Evolutionary conservation across 176 grass and related monocot genomes (phyloP).

Genomic region (Zoysia japonica): DNA sequence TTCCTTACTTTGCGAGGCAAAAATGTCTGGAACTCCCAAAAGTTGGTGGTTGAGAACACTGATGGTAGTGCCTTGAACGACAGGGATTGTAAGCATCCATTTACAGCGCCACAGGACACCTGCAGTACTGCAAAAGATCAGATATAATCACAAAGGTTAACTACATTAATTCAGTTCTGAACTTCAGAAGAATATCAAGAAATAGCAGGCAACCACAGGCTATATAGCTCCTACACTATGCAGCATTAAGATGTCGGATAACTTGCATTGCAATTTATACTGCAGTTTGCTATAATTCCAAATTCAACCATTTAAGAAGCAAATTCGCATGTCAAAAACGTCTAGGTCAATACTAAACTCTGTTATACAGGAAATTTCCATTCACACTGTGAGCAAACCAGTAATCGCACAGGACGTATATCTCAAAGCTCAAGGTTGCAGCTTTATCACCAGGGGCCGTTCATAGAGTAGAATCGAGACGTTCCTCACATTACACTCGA

Average conservation of each 20-base stretch:
- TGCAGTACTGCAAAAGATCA: slow-evolving; percentile 20
- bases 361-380: neutral
- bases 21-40: slow-evolving; percentile 23
- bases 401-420: neutral
- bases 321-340: neutral
- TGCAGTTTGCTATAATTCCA: neutral
- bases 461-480: neutral
- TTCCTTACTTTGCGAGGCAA: slow-evolving; percentile 48
- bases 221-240: neutral
- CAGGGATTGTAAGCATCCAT: slow-evolving; percentile 30
- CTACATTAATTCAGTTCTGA: neutral
- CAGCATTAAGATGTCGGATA: neutral
- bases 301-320: neutral
- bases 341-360: neutral
- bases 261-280: neutral
- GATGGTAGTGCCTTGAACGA: slow-evolving; percentile 32
- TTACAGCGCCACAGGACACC: slow-evolving; percentile 42
- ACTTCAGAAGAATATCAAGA: neutral
- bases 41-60: slow-evolving; percentile 17
- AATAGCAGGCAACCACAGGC: neutral
- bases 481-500: neutral
- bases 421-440: slow-evolving; percentile 2
- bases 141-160: neutral
- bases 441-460: neutral
- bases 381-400: neutral